A percentile compares a stretch with the other conserved stretches of the same genome.
phyloP scores from a whole-genome alignment of 306 rosid species.

The Ceratonia siliqua region DNA sequence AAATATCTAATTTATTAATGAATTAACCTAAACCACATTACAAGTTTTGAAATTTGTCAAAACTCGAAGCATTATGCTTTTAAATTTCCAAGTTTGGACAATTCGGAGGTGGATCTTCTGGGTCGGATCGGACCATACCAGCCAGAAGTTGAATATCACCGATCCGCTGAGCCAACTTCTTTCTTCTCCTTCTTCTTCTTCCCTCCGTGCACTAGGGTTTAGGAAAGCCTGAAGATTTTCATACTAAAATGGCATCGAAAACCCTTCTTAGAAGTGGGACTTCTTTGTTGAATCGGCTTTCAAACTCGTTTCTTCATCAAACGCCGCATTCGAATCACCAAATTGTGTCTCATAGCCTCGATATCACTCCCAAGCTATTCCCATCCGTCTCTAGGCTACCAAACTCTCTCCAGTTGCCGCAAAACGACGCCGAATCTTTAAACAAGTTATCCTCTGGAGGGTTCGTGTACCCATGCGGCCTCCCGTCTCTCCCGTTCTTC shows the following conservation, averaged over 20 bases:
- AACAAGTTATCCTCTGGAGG: constrained; percentile 46
- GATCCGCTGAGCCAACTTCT: background rate
- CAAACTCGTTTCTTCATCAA: constrained; percentile 47
- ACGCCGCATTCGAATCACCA: constrained; percentile 26
- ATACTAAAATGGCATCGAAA: constrained; percentile 74
- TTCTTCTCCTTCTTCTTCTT: background rate
- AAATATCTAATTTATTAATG: background rate
- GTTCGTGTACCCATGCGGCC: constrained; percentile 65
- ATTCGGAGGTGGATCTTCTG: background rate
- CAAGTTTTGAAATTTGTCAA: background rate
- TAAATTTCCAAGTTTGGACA: background rate
- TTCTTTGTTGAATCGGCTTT: constrained; percentile 54
- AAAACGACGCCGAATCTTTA: constrained; percentile 53
- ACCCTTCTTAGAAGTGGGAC: constrained; percentile 61
- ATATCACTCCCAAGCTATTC: constrained; percentile 55
- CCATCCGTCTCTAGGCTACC: constrained; percentile 60
- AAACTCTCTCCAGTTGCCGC: constrained; percentile 45
- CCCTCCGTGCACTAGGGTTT: constrained; percentile 36
- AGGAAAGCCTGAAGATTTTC: constrained; percentile 24
- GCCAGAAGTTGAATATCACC: background rate
- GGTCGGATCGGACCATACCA: constrained; percentile 24
- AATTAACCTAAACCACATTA: no score
- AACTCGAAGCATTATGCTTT: no score
- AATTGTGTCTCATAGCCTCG: constrained; percentile 40
- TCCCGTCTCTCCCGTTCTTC: constrained; percentile 77